Percentiles rank a stretch among this genome's conserved stretches.
Evolutionary conservation across 2,329 filamentous ascomycete species (phyloP).

Genomic region (Cladosporium austrohemisphaericum): DNA sequence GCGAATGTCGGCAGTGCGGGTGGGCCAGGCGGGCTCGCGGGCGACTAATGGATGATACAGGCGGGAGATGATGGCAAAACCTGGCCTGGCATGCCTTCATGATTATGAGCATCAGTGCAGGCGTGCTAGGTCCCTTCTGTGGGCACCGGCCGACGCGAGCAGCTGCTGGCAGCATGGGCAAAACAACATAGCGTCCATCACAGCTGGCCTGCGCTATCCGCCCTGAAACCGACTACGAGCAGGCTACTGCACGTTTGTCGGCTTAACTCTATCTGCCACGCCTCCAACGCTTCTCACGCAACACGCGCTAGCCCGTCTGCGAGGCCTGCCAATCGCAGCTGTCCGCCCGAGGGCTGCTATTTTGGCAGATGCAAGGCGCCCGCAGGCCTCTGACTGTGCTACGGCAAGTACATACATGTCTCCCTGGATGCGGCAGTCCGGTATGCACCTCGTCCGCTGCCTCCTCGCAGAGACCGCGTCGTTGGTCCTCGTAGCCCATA

Average conservation of each 20-base stretch:
- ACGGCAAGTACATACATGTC: too few species aligned
- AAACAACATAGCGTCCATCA: constrained; percentile 8
- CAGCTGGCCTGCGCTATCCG: neutral
- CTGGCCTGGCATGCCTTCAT: too few species aligned
- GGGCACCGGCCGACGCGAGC: constrained; percentile 5
- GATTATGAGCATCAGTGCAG: too few species aligned
- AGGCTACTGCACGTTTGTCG: constrained; percentile 11
- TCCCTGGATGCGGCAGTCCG: too few species aligned
- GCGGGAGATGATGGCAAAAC: constrained; percentile 3
- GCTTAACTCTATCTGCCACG: constrained; percentile 6
- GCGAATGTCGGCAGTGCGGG: constrained; percentile 12
- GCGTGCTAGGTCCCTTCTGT: constrained; percentile 6
- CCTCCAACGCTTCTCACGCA: constrained; percentile 7
- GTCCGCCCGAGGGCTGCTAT: neutral
- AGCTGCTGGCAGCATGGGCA: neutral
- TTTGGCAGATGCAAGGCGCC: constrained; percentile 7
- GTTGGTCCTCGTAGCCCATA: too few species aligned
- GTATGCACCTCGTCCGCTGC: too few species aligned
- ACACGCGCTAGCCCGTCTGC: constrained; percentile 1
- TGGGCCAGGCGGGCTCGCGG: too few species aligned
- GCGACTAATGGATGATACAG: constrained; percentile 5
- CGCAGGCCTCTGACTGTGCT: constrained; percentile 2
- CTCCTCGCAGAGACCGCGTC: too few species aligned
- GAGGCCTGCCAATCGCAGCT: neutral
- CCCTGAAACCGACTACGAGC: neutral